A percentile compares a stretch with the other conserved stretches of the same genome.
These are phyloP conservation scores for Vitis rotundifolia DNA, from an alignment of 164 flowering plant genomes.

Conservation along the genomic window DNA sequence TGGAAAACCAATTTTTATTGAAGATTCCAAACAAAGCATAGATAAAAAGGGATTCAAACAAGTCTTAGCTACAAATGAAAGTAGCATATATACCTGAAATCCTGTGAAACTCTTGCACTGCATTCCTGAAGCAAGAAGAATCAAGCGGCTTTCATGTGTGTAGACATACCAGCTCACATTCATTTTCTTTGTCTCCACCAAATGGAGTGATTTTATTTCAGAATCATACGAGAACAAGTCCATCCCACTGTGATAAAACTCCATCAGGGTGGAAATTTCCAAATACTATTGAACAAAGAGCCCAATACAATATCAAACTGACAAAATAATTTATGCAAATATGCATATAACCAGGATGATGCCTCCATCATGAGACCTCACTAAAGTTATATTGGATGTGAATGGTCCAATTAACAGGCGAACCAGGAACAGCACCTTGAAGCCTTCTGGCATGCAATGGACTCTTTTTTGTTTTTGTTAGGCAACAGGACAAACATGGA, in stretches of 20 bases:
- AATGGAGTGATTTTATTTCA: constrained; percentile 53
- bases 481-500: too few relatives aligned
- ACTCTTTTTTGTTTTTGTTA: too few relatives aligned
- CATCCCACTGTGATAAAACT: constrained; percentile 66
- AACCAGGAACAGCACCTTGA: background rate
- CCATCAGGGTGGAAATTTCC: constrained; percentile 7
- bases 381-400: too few relatives aligned
- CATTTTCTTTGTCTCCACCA: constrained; percentile 76
- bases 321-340: too few relatives aligned
- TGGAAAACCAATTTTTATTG: too few relatives aligned
- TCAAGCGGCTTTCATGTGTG: constrained; percentile 95
- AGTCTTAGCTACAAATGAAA: background rate
- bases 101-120: constrained; percentile 85
- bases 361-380: too few relatives aligned
- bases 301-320: too few relatives aligned
- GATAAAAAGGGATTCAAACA: background rate
- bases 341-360: too few relatives aligned
- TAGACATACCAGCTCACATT: constrained; percentile 90
- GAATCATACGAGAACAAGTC: constrained; percentile 64
- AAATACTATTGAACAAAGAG: background rate
- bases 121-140: constrained; percentile 97
- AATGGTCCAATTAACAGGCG: too few relatives aligned
- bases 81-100: constrained; percentile 65
- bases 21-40: background rate
- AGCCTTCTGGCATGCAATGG: background rate